Percentiles rank a stretch among this genome's conserved stretches.
phyloP scores from a whole-genome alignment of 1,284 basidiomycete genomes.

The Ceratobasidium papillatum region DNA sequence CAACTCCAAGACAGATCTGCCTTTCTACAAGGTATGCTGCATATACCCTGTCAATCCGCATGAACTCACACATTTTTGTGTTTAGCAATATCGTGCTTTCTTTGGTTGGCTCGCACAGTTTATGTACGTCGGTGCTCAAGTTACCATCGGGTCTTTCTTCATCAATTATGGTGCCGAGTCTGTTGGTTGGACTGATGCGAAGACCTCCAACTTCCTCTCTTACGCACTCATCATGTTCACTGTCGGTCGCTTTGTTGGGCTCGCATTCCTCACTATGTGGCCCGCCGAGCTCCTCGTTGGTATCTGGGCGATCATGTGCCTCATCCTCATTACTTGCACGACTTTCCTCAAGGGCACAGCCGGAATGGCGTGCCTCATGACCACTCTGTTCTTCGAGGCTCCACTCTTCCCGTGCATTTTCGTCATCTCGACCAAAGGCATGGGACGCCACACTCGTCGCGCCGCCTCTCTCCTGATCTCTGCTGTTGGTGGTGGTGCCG shows the following conservation, averaged over 20 bases:
- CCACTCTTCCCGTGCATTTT: conserved; percentile 52
- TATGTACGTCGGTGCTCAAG: conserved; percentile 56
- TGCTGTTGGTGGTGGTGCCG: conserved; percentile 56
- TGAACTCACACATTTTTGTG: conserved; percentile 47
- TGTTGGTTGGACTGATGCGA: conserved; percentile 49
- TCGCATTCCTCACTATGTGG: conserved; percentile 54
- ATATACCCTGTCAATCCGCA: conserved; percentile 64
- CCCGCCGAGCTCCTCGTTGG: conserved; percentile 54
- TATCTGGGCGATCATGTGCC: conserved; percentile 51
- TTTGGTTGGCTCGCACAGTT: conserved; percentile 56
- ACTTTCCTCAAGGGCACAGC: conserved; percentile 52
- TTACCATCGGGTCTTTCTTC: conserved; percentile 59
- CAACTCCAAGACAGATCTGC: conserved; percentile 48
- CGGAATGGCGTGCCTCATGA: conserved; percentile 55
- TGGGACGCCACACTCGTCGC: conserved; percentile 56
- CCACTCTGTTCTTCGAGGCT: conserved; percentile 59
- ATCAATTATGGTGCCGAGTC: conserved; percentile 56
- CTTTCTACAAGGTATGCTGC: conserved; percentile 73
- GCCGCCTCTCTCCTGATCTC: conserved; percentile 54
- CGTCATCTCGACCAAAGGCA: conserved; percentile 54
- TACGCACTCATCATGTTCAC: conserved; percentile 48
- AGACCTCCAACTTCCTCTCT: conserved; percentile 54
- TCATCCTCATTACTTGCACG: conserved; percentile 53
- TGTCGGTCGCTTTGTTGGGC: conserved; percentile 51
- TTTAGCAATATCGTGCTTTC: conserved; percentile 35